A percentile compares a stretch with the other conserved stretches of the same genome.
Conservation (phyloP, 2,329 filamentous ascomycete genomes). For the Diplocarpon mali region DNA sequence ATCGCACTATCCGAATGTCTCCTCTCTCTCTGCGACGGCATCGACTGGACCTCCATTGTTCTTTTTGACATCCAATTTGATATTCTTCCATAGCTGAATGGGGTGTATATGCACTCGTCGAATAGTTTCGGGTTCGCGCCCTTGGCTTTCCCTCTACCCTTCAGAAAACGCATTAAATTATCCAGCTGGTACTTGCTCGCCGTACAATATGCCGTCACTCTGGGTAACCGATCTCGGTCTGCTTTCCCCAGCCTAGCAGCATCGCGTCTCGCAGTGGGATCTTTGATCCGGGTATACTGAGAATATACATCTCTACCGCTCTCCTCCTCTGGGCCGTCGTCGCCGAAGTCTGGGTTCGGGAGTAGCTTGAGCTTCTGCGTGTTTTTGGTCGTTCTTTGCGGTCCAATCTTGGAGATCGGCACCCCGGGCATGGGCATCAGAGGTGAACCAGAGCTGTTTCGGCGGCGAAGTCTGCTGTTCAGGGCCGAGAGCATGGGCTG, state of each 20-base stretch:
- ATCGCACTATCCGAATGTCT: slow-evolving; percentile 68
- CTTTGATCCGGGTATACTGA: slow-evolving; percentile 95
- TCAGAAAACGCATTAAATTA: slow-evolving; percentile 79
- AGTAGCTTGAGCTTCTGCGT: slow-evolving; percentile 96
- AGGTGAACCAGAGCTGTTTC: slow-evolving; percentile 64
- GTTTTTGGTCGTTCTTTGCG: slow-evolving; percentile 88
- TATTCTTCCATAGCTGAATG: slow-evolving; percentile 64
- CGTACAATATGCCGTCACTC: slow-evolving; percentile 95
- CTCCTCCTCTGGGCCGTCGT: slow-evolving; percentile 72
- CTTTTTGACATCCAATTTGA: slow-evolving; percentile 24
- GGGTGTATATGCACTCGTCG: slow-evolving; percentile 95
- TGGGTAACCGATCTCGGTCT: slow-evolving; percentile 73
- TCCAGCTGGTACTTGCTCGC: slow-evolving; percentile 88
- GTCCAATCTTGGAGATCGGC: slow-evolving; percentile 63
- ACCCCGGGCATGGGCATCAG: slow-evolving; percentile 28
- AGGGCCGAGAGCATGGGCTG: slow-evolving; percentile 64
- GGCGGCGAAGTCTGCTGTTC: slow-evolving; percentile 76
- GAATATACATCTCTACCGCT: slow-evolving; percentile 93
- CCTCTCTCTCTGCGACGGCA: slow-evolving; percentile 42
- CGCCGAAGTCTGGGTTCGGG: slow-evolving; percentile 75
- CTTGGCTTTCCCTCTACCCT: slow-evolving; percentile 66
- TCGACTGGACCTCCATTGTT: slow-evolving; percentile 20
- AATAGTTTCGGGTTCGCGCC: slow-evolving; percentile 84
- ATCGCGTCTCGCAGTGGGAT: slow-evolving; percentile 84
- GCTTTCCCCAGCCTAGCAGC: slow-evolving; percentile 88